These are phyloP conservation scores for Euryodendron excelsum DNA, from an alignment of 148 eudicot genomes.

Conservation along the genomic window DNA sequence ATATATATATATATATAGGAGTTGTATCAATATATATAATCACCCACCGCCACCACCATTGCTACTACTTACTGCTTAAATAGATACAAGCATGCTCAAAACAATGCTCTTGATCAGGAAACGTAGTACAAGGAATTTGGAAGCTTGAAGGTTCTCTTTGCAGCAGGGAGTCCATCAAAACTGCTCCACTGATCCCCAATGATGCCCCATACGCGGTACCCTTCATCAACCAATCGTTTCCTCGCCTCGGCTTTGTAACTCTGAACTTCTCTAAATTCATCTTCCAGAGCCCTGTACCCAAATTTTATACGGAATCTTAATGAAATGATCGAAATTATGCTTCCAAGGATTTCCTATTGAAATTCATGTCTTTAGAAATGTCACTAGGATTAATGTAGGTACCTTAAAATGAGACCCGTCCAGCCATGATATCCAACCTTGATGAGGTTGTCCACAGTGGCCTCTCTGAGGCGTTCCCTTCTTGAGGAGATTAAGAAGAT, in stretches of 20 bases:
- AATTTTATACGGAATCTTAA: neutral
- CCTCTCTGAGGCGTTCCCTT: constrained; percentile 44
- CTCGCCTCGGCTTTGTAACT: constrained; percentile 47
- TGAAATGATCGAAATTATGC: neutral
- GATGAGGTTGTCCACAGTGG: constrained; percentile 51
- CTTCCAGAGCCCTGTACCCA: constrained; percentile 32
- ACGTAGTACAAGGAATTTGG: constrained; percentile 46
- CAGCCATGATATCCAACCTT: constrained; percentile 55
- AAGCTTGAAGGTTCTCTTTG: constrained; percentile 46
- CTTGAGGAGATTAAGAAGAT: constrained; percentile 47
- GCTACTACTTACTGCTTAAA: too few relatives aligned
- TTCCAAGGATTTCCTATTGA: neutral
- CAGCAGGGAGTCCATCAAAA: constrained; percentile 32
- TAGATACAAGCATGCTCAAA: too few relatives aligned
- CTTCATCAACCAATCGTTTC: constrained; percentile 25
- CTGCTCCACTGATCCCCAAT: constrained; percentile 54
- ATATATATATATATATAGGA: too few relatives aligned
- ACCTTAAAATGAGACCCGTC: constrained; percentile 48
- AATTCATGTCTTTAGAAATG: neutral
- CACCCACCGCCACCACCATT: too few relatives aligned
- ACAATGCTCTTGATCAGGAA: too few relatives aligned
- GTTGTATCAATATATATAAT: too few relatives aligned
- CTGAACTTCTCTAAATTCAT: constrained; percentile 35
- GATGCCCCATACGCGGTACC: constrained; percentile 42
- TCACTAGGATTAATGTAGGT: neutral